phyloP scores from a whole-genome alignment of 352 stramenopile species.

The Globisporangium spinosum region DNA sequence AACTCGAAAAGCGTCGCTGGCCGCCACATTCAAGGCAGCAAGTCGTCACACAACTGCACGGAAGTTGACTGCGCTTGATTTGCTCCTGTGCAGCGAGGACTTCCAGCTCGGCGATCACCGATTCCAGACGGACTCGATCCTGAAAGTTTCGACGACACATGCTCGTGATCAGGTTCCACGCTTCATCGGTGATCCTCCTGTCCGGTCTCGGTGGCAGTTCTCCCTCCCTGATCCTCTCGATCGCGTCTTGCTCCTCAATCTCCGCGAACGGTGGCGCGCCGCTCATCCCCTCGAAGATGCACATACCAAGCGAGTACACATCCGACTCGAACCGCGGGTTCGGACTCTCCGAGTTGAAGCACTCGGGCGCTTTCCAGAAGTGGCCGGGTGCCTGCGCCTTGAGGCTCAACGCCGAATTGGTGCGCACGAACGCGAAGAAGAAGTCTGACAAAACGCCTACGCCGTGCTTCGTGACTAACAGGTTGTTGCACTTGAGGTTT shows the following conservation, averaged over 20 bases:
- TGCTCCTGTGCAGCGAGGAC: neutral
- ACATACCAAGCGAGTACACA: slow-evolving; percentile 31
- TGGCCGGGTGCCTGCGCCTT: slow-evolving; percentile 20
- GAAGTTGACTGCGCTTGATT: neutral
- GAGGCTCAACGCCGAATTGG: slow-evolving; percentile 23
- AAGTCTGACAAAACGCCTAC: slow-evolving; percentile 33
- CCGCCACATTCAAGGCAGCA: slow-evolving; percentile 1
- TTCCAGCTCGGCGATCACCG: neutral
- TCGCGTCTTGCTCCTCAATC: slow-evolving; percentile 12
- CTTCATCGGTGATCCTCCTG: slow-evolving; percentile 13
- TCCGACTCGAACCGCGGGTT: slow-evolving; percentile 25
- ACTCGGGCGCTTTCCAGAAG: slow-evolving; percentile 26
- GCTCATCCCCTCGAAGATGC: slow-evolving; percentile 24
- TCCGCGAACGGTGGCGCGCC: slow-evolving; percentile 15
- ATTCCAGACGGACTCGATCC: slow-evolving; percentile 3
- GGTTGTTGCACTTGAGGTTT: slow-evolving; percentile 36
- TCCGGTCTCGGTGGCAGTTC: neutral
- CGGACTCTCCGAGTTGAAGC: slow-evolving; percentile 11
- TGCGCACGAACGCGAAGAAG: slow-evolving; percentile 25
- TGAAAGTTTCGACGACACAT: slow-evolving; percentile 14
- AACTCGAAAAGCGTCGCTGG: neutral
- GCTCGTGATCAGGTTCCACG: slow-evolving; percentile 15
- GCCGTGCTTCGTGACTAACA: slow-evolving; percentile 25
- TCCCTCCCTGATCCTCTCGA: slow-evolving; percentile 2
- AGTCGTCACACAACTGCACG: slow-evolving; percentile 1